phyloP scores from a whole-genome alignment of 2,329 filamentous ascomycete genomes.

The Aplosporella prunicola region DNA sequence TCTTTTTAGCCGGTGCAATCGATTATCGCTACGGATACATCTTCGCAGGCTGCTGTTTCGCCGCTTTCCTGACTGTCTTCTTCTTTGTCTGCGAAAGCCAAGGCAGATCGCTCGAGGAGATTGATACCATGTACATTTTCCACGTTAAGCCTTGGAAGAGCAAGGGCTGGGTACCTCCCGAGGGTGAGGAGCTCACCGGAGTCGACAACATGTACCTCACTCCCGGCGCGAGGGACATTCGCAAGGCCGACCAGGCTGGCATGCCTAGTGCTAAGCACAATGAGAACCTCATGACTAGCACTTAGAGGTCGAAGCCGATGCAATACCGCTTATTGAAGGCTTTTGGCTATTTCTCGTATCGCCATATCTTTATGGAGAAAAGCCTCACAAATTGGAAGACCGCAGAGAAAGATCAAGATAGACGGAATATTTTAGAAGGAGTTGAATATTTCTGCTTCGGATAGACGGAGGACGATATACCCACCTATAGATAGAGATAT shows the following conservation, averaged over 20 bases:
- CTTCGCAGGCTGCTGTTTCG: constrained; percentile 28
- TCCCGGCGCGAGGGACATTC: constrained; percentile 25
- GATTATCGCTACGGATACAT: constrained; percentile 32
- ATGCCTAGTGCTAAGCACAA: background rate
- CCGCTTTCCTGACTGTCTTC: constrained; percentile 25
- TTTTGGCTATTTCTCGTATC: no score
- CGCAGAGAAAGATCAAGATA: no score
- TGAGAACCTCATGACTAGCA: background rate
- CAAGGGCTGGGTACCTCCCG: constrained; percentile 38
- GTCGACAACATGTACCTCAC: constrained; percentile 26
- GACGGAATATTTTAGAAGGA: no score
- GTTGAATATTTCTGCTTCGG: no score
- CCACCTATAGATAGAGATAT: no score
- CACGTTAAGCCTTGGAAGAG: constrained; percentile 51
- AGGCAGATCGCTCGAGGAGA: constrained; percentile 30
- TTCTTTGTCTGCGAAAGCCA: constrained; percentile 32
- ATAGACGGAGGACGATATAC: no score
- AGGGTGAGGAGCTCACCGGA: constrained; percentile 25
- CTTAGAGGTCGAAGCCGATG: background rate
- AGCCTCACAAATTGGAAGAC: no score
- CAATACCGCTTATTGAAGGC: no score
- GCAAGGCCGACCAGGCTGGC: constrained; percentile 23
- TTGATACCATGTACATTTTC: constrained; percentile 50
- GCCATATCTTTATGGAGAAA: no score
- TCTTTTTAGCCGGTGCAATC: constrained; percentile 27